Conservation (phyloP, 768 basidiomycete genomes). For the Mycena vulgaris region DNA sequence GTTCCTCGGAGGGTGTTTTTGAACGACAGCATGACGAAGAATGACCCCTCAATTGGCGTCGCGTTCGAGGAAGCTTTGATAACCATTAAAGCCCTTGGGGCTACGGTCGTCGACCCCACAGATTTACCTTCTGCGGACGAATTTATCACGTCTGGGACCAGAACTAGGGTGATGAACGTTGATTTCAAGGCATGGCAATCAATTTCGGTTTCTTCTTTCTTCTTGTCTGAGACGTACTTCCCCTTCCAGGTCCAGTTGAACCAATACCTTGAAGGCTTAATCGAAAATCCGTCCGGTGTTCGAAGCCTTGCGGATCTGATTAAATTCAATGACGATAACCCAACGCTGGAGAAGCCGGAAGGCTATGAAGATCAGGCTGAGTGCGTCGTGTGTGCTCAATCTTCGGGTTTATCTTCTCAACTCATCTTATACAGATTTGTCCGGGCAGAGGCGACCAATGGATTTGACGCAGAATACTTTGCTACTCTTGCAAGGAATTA, state of each 20-base stretch:
- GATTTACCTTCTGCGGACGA: slow-evolving; percentile 72
- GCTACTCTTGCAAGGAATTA: slow-evolving; percentile 60
- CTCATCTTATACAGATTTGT: slow-evolving; percentile 50
- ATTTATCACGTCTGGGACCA: slow-evolving; percentile 64
- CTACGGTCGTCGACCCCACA: slow-evolving; percentile 73
- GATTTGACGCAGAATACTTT: slow-evolving; percentile 61
- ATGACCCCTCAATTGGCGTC: slow-evolving; percentile 52
- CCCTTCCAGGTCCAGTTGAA: slow-evolving; percentile 66
- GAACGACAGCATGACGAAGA: slow-evolving; percentile 50
- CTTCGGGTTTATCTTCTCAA: not conserved
- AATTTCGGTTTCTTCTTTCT: not conserved
- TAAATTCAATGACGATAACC: slow-evolving; percentile 67
- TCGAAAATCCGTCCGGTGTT: slow-evolving; percentile 70
- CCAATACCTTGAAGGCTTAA: slow-evolving; percentile 61
- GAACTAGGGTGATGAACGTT: slow-evolving; percentile 66
- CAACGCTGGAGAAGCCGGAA: slow-evolving; percentile 62
- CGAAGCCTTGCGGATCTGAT: slow-evolving; percentile 71
- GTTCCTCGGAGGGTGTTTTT: slow-evolving; percentile 63
- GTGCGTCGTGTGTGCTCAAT: slow-evolving; percentile 41
- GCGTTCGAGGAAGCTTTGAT: slow-evolving; percentile 59
- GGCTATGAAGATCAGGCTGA: slow-evolving; percentile 56
- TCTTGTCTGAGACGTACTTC: not conserved
- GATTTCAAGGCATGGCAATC: slow-evolving; percentile 69
- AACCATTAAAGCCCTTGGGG: slow-evolving; percentile 58
- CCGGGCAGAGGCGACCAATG: slow-evolving; percentile 55